Base-by-base conservation (phyloP, 2,329 filamentous ascomycete genomes). In the Fusarium euwallaceae region DNA sequence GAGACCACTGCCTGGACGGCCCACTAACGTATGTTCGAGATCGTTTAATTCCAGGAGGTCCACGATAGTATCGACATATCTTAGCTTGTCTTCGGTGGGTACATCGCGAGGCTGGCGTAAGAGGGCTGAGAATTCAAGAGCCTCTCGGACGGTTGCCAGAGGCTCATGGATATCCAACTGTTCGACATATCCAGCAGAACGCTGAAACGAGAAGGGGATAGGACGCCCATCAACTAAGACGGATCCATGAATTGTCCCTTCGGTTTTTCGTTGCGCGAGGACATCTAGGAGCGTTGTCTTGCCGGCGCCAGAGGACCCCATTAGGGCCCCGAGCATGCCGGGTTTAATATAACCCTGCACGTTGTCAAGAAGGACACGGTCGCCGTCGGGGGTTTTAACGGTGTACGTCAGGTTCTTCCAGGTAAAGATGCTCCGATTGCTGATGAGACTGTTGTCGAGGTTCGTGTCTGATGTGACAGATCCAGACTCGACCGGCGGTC, bases 181-280 rank as follows among this genome's bases (percentile, higher is more conserved):
- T 80, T 97, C 93, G n/a, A 94, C 94, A 75, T 97, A 97, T 41
- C 94, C 94, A 0, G 94, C 96, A 83, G 95, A 95, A 66, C 94
- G 91, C 81, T 97, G 94, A 87, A 97, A 97, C 0, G 93, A 94
- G 14, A 87, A 87, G 74, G 95, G 94, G 34, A 93, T 90, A 27
- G 88, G 90, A 34, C 87, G 88, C 4, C 88, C 88, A 67, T 89
- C 86, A 8, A 90, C 87, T 4, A 89, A 82, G 91, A 97, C 95
- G 71, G 95, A 92, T 56, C 95, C 95, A 2, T 89, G 90, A 41
- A 97, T 93, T n/a, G 96, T 92, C 81, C 95, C 95, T 91, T 95
- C 95, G 0, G 93, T 95, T 4, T 93, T 92, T 79, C 95, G 92
- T 65, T 92, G 93, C 37, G 95, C 95, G 59, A 97, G 87, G 22